Evolutionary conservation across 768 basidiomycete species (phyloP), one percentile per base, ranked within the genome.

Genomic region (Russula compacta): DNA sequence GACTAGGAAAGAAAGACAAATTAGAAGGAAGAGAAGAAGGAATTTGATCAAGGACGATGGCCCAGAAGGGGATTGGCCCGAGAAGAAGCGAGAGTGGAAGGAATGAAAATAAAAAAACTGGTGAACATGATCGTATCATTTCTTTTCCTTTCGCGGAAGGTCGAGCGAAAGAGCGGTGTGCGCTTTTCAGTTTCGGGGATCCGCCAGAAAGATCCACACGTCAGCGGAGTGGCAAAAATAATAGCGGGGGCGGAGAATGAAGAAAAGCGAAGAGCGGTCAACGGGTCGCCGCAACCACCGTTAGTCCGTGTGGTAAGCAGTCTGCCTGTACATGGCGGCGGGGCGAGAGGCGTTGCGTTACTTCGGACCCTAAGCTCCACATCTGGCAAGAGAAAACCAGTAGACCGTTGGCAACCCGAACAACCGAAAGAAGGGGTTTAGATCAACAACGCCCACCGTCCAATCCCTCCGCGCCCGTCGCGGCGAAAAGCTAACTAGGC

Each of bases 281-380:
- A 43, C 9, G 35, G 42, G n/a, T 24, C 43, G 35, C 36, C n/a
- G 56, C 29, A 33, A 14, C 40, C 21, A 38, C 12, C 15, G 21
- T 14, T 2, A 33, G 4, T 10, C 11, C 51, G 19, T 11, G 57
- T 38, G 29, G 24, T 5, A 53, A 42, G 2, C 17, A 12, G 9
- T 15, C 19, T 43, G 38, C 19, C 24, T 53, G 32, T 24, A 35
- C 42, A 44, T 12, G 17, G 42, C 12, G 42, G 42, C 35, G 50
- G 36, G 29, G 8, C 24, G 29, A 11, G 40, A 51, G 33, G 7
- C 35, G 24, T 21, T 38, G 48, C 49, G 49, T 38, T 40, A 10
- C 32, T 42, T 46, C 12, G 61, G 61, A 19, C 56, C 61, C 61
- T 36, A 62, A 53, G 44, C 51, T 53, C 61, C 51, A 42, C 43